Conservation (phyloP, 2,329 filamentous ascomycete genomes). For the Incumbomyces delicatus region DNA sequence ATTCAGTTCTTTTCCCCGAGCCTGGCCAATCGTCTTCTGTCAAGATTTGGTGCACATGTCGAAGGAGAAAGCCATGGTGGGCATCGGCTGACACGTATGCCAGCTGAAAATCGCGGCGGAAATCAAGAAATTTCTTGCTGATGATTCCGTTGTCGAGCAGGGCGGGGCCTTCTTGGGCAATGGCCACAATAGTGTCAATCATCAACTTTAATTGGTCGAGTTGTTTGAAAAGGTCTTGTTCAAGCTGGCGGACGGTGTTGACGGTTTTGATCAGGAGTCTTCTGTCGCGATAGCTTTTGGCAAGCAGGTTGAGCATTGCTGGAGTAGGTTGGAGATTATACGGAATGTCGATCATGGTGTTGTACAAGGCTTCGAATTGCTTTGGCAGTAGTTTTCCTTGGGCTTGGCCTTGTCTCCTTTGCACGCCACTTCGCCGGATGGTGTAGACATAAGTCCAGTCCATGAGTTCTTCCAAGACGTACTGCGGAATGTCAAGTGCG, state of each 20-base stretch:
- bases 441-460: constrained; percentile 56
- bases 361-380: constrained; percentile 47
- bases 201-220: constrained; percentile 4
- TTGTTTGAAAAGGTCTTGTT: neutral
- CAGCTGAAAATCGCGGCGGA: constrained; percentile 13
- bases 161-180: neutral
- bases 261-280: neutral
- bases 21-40: constrained; percentile 16
- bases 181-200: neutral
- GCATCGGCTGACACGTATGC: neutral
- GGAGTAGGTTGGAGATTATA: constrained; percentile 50
- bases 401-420: constrained; percentile 28
- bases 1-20: constrained; percentile 18
- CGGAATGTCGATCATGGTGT: constrained; percentile 49
- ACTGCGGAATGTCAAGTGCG: constrained; percentile 44
- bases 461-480: constrained; percentile 58
- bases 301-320: constrained; percentile 40
- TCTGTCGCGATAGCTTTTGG: neutral
- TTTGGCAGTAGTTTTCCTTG: constrained; percentile 29
- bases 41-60: constrained; percentile 7
- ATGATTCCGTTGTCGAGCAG: neutral
- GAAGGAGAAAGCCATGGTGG: constrained; percentile 1
- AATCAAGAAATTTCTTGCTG: constrained; percentile 11
- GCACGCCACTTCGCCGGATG: constrained; percentile 29
- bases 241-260: neutral